Conservation (phyloP, 352 stramenopile genomes). For the Phytophthora foliorum region DNA sequence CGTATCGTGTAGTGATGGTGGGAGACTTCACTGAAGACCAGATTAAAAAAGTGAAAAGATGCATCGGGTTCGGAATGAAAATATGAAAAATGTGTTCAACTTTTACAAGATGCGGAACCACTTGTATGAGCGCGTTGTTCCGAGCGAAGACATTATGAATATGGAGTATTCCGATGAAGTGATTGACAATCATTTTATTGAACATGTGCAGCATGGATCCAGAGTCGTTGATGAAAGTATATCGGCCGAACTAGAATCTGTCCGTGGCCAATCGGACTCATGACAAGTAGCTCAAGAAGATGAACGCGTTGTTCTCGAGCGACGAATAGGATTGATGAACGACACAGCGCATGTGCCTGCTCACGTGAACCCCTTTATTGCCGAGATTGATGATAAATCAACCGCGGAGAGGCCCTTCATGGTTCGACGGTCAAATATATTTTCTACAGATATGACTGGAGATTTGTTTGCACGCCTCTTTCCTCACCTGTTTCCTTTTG, state of each 20-base stretch:
- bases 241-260: not conserved
- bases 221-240: conserved; percentile 7
- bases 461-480: conserved; percentile 9
- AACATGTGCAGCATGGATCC: conserved; percentile 6
- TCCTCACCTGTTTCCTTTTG: conserved; percentile 7
- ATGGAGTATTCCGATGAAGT: not conserved
- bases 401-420: not conserved
- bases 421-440: not conserved
- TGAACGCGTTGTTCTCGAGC: conserved; percentile 52
- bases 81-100: not conserved
- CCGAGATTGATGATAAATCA: not conserved
- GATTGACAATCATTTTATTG: not conserved
- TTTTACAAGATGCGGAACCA: not conserved
- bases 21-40: too few relatives aligned
- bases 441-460: not conserved
- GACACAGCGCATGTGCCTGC: not conserved
- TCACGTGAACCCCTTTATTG: not conserved
- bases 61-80: not conserved
- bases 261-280: not conserved
- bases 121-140: not conserved
- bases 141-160: not conserved
- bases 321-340: not conserved
- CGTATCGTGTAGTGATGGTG: too few relatives aligned
- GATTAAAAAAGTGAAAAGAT: conserved; percentile 2
- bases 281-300: not conserved